Conservation (phyloP, 176 grass and related monocot species). For the Lolium multiflorum region DNA sequence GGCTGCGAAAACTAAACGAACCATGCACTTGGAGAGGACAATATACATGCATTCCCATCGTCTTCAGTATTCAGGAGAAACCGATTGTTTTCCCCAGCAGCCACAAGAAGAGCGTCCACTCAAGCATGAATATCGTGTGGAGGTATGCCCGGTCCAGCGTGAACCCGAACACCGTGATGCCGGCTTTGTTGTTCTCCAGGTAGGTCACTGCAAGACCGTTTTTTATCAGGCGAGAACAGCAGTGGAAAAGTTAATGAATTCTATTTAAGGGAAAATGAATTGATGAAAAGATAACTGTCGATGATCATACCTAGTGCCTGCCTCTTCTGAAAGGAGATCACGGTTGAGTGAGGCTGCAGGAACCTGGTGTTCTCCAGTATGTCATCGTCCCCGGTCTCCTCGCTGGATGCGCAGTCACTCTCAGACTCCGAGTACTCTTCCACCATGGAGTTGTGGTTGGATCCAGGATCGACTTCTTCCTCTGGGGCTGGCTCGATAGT, state of each 20-base stretch:
- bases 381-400: slow-evolving; percentile 76
- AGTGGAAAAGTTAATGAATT: background rate
- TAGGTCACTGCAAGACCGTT: slow-evolving; percentile 69
- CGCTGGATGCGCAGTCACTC: slow-evolving; percentile 33
- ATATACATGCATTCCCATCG: background rate
- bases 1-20: background rate
- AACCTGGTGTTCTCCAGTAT: slow-evolving; percentile 73
- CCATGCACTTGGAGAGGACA: background rate
- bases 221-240: background rate
- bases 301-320: slow-evolving; percentile 76
- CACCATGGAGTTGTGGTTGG: slow-evolving; percentile 43
- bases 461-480: background rate
- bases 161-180: slow-evolving; percentile 96
- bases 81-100: slow-evolving; percentile 85
- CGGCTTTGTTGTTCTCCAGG: slow-evolving; percentile 94
- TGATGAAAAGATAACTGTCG: no score
- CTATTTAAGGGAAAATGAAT: background rate
- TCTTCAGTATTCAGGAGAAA: slow-evolving; percentile 59
- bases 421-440: slow-evolving; percentile 15
- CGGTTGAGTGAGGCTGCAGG: slow-evolving; percentile 32
- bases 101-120: slow-evolving; percentile 90
- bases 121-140: slow-evolving; percentile 89
- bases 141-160: slow-evolving; percentile 83
- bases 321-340: slow-evolving; percentile 91
- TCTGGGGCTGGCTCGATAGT: slow-evolving; percentile 62